Base-by-base conservation (phyloP, 768 basidiomycete genomes). In the Termitomyces heimii region DNA sequence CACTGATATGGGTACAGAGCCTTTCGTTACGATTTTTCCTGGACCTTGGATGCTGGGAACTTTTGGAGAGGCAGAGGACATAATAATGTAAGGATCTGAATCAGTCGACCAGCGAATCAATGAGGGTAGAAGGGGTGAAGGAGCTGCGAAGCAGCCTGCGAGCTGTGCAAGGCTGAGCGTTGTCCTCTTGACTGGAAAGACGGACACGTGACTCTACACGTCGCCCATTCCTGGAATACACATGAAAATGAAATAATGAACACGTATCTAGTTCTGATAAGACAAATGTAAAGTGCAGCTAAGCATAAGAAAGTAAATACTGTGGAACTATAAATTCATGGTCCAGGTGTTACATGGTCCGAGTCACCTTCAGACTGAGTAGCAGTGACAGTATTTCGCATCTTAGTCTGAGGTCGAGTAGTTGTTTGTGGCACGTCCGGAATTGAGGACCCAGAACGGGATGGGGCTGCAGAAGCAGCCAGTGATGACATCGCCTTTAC, bases 331-430 rank as follows among this genome's bases (percentile, higher is more conserved):
- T 13, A 35, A 61, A 13, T 58, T 65, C 64, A 74, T 18, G 66
- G 54, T 37, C 66, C 70, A 47, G 65, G 64, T 20, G 68, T 65
- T 39, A 68, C 65, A 64, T 68, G 67, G 57, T 82, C 83, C 45
- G 77, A 75, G 60, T 83, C 82, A 14, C 76, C 79, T 58, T 84
- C 83, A 18, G 79, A 78, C 18, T 48, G 57, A 18, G 75, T 71
- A 13, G 82, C 79, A 10, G 77, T 77, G 44, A 83, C 73, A n/a
- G 80, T 79, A 57, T 80, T 84, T 57, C 85, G 76, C 85, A 87
- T 85, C 67, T 85, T 86, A 28, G 85, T 82, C 31, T 82, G 83
- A 18, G 80, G 78, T 45, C 79, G 78, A 6, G 76, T 72, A 26
- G 65, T 65, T 47, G 65, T 58, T 32, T 73, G 66, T 20, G 73